Evolutionary conservation across 2,329 filamentous ascomycete genomes (phyloP), one percentile per base, ranked within the genome.

Genomic region (Fusarium armeniacum): DNA sequence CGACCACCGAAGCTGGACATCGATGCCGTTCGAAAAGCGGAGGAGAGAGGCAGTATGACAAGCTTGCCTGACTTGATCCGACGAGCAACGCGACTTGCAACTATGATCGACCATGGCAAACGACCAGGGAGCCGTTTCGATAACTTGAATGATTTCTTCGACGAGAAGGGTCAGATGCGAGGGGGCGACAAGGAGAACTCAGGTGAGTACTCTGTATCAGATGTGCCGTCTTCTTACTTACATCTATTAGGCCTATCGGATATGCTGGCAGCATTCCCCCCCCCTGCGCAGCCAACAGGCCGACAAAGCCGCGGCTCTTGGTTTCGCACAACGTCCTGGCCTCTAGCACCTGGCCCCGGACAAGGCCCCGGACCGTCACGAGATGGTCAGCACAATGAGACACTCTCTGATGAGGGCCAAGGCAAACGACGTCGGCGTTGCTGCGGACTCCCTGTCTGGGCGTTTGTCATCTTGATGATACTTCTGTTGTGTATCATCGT

Each of bases 21-120:
- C 26, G 90, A 94, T 75, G 92, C 92, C 6, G 92, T 97, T 5
- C 87, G 89, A 69, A 89, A 91, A 53, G 92, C 93, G 18, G 93
- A 98, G 78, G 88, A 91, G 2, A 89, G 96, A 75, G 94, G 93
- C 6, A 98, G 94, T 77, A 84, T 97, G 68, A 98, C 96, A 2
- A 98, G 94, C 79, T 83, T 99, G 62, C 92, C 94, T 0, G 96
- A 98, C 77, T 83, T 99, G 64, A 98, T 99, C 71, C 87, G 89
- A 75, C 89, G 96, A 72, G 96, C 96, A 13, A 98, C 95, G 1
- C 89, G 89, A 70, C 83, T 98, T 38, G 95, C 94, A 18, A 89
- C 93, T 0, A 94, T 97, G 80, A 90, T 99, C 62, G 95, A 98
- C 74, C 90, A 90, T 70, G 95, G 95, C 15, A 90, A 83, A 68